Base-by-base conservation (phyloP, 192 early-diverging fungal species). In the Pilobolus umbonatus region DNA sequence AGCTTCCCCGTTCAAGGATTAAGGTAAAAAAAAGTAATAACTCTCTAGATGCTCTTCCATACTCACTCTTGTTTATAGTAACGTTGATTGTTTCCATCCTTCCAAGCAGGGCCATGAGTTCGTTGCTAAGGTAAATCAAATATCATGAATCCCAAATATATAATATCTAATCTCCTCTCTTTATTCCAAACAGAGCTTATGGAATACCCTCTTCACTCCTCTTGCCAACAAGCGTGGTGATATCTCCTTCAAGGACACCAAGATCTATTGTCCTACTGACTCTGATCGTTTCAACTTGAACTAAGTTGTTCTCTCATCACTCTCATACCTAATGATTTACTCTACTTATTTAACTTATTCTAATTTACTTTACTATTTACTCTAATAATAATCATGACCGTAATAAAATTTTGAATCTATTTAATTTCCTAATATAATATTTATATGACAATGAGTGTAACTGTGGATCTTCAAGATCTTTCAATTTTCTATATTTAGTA, bases 81-180 rank as follows among this genome's bases (percentile, higher is more conserved):
- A 61, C 28, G 21, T 51, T 40, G 54, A 61, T 34, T 66, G 57
- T 30, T 65, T 65, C 47, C 56, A 59, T 45, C 56, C 57, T 17
- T 56, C 58, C 14, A 8, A 24, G 21, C 40, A 47, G n/a, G 65
- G 42, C 8, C 58, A 67, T 34, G 8, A 67, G 40, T 60, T 42
- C 49, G 38, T 67, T 1, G 44, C 58, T 17, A 60, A 55, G 51
- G 49, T 53, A 51, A 19, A 52, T 10, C 0, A 10, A 35, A 28
- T 50, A 25, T 19, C 25, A 15, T 6, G 9, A 5, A 62, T 3
- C 40, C 29, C 40, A 30, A n/a, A n/a, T n/a, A n/a, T n/a, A n/a
- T n/a, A n/a, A n/a, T n/a, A n/a, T n/a, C n/a, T n/a, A n/a, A n/a
- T n/a, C n/a, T n/a, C n/a, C n/a, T n/a, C n/a, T n/a, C n/a, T n/a